phyloP scores from a whole-genome alignment of 1,284 basidiomycete species.

The Ganoderma lingzhi region DNA sequence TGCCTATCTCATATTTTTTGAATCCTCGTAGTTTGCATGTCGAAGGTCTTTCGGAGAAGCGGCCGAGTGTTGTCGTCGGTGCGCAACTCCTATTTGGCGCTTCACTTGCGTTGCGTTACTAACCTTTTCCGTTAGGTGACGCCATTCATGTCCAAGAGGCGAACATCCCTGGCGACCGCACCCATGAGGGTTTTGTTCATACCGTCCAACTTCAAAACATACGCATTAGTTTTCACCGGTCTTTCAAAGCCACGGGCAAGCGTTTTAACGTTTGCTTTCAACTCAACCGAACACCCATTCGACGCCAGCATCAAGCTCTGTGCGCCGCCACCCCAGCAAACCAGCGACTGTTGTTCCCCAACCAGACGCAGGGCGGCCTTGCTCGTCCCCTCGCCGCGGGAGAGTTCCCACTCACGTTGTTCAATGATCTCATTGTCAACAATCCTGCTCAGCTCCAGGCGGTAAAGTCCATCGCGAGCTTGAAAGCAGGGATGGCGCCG shows the following conservation, averaged over 20 bases:
- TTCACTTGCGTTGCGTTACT: background rate
- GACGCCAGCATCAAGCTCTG: slow-evolving; percentile 66
- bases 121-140: slow-evolving; percentile 51
- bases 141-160: slow-evolving; percentile 59
- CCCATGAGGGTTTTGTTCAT: slow-evolving; percentile 69
- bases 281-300: slow-evolving; percentile 58
- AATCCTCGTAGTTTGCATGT: slow-evolving; percentile 54
- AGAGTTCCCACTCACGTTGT: slow-evolving; percentile 34
- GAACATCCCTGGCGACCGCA: slow-evolving; percentile 47
- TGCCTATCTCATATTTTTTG: background rate
- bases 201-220: slow-evolving; percentile 58
- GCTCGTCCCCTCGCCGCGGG: slow-evolving; percentile 22
- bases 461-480: slow-evolving; percentile 56
- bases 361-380: slow-evolving; percentile 37
- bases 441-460: slow-evolving; percentile 65
- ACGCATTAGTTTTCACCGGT: slow-evolving; percentile 56
- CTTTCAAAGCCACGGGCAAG: slow-evolving; percentile 48
- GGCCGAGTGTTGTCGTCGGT: slow-evolving; percentile 70
- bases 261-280: slow-evolving; percentile 61
- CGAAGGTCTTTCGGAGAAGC: slow-evolving; percentile 70
- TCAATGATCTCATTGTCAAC: slow-evolving; percentile 53
- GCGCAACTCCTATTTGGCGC: slow-evolving; percentile 25
- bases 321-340: slow-evolving; percentile 48
- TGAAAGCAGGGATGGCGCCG: slow-evolving; percentile 55
- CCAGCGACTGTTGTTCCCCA: slow-evolving; percentile 53